Evolutionary conservation across 2,329 filamentous ascomycete genomes (phyloP), one percentile per base, ranked within the genome.

Genomic region (Diplocarpon rosae): DNA sequence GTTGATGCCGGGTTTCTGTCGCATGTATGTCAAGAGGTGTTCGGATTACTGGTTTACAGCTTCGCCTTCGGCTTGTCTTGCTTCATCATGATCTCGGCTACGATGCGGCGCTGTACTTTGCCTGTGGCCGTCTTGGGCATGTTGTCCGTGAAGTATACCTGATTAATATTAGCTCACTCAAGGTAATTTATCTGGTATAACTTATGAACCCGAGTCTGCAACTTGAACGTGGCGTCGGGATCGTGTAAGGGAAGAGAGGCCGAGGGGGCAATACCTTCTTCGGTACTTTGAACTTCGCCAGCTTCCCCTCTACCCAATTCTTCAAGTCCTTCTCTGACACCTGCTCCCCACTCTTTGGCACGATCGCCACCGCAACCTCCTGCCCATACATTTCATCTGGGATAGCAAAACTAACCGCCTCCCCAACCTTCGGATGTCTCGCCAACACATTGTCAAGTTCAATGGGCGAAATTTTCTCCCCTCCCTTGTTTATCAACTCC

Each of bases 81-180:
- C 69, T 85, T 85, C 63, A 81, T 70, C 84, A 93, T 90, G 27
- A 76, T 77, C 64, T 90, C 85, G 12, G 85, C 85, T n/a, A 93
- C 85, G 57, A 89, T 85, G 50, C 85, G 75, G 49, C 86, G 71
- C 66, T 93, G 86, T 47, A 93, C 83, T 71, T 93, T 93, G 45
- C 86, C 86, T 5, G 86, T 93, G n/a, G 86, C 85, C 3, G 87
- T 90, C 73, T 93, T 93, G 51, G 86, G 86, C 78, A 93, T 93
- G 52, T 81, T 68, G 46, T 86, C 75, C 30, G 85, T 85, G 56
- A 92, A 88, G 69, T 84, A 92, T 30, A 89, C 69, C 80, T 83
- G 30, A 7, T 24, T 24, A 4, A 24, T 24, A 42, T 32, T 32
- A 14, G 11, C 30, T 12, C 4, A 10, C 30, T 12, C n/a, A 5